Conservation (phyloP, 1,284 basidiomycete genomes). For the Vanrija sp. region DNA sequence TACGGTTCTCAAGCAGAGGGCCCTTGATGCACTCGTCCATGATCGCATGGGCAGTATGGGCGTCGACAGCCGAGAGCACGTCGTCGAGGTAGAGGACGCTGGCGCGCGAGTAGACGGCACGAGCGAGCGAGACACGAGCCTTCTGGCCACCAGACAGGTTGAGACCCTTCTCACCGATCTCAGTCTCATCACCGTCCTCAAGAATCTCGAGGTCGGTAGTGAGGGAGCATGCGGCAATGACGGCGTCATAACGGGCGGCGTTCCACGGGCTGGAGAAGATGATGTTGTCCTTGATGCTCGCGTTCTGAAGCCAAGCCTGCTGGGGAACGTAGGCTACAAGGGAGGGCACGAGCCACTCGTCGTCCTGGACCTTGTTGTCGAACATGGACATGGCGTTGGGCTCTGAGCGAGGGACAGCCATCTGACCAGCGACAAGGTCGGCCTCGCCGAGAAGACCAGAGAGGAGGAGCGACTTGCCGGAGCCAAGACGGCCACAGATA, state of each 20-base stretch:
- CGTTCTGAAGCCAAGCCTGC: slow-evolving; percentile 69
- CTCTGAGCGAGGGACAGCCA: slow-evolving; percentile 75
- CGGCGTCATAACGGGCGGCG: slow-evolving; percentile 69
- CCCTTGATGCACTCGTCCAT: slow-evolving; percentile 78
- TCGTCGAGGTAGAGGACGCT: slow-evolving; percentile 83
- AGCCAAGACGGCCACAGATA: slow-evolving; percentile 65
- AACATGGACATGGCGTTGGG: slow-evolving; percentile 70
- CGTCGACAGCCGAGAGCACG: slow-evolving; percentile 60
- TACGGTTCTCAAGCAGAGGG: slow-evolving; percentile 72
- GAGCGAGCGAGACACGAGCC: slow-evolving; percentile 79
- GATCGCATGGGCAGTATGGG: slow-evolving; percentile 78
- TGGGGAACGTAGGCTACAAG: slow-evolving; percentile 88
- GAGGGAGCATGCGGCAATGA: slow-evolving; percentile 72
- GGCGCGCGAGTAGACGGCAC: slow-evolving; percentile 90
- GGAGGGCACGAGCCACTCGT: slow-evolving; percentile 71
- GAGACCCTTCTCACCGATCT: slow-evolving; percentile 56
- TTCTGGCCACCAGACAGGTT: slow-evolving; percentile 94
- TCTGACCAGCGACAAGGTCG: slow-evolving; percentile 65
- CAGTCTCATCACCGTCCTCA: slow-evolving; percentile 87
- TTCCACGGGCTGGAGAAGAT: slow-evolving; percentile 81
- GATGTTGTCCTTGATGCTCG: slow-evolving; percentile 91
- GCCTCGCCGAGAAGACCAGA: slow-evolving; percentile 83
- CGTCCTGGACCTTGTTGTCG: slow-evolving; percentile 41
- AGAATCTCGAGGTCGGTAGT: slow-evolving; percentile 80
- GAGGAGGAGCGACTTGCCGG: slow-evolving; percentile 77